Evolutionary conservation across 2,329 filamentous ascomycete genomes (phyloP).

Genomic region (Monascus ruber): DNA sequence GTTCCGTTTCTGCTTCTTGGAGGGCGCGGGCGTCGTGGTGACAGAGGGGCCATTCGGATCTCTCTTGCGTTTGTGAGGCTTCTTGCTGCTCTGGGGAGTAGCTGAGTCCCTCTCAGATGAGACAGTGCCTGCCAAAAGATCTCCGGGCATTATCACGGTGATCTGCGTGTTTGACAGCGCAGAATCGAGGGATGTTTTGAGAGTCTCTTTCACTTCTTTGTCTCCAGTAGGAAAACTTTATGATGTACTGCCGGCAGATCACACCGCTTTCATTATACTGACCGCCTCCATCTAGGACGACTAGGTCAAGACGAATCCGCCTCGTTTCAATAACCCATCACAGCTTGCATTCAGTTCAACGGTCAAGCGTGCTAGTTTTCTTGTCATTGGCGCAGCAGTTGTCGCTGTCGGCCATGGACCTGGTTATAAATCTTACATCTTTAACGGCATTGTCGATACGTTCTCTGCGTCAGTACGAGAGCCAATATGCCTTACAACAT

Average conservation of each 20-base stretch:
- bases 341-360: no score
- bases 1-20: constrained; percentile 28
- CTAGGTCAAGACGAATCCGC: background rate
- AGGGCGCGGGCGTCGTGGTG: constrained; percentile 18
- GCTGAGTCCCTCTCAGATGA: constrained; percentile 21
- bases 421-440: background rate
- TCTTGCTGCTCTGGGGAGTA: constrained; percentile 11
- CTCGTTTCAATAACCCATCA: no score
- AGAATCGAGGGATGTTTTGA: constrained; percentile 1
- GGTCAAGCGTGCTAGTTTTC: background rate
- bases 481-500: constrained; percentile 57
- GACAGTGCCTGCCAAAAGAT: constrained; percentile 37
- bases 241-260: constrained; percentile 15
- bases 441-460: constrained; percentile 3
- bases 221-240: background rate
- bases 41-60: constrained; percentile 15
- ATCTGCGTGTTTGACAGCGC: constrained; percentile 5
- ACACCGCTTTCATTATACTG: background rate
- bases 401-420: constrained; percentile 12
- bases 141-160: constrained; percentile 31
- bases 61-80: constrained; percentile 24
- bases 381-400: background rate
- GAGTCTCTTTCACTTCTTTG: constrained; percentile 3
- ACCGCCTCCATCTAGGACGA: background rate
- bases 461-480: constrained; percentile 10